Evolutionary conservation across 805 yeast species (phyloP), one percentile per base, ranked within the genome.

Genomic region (Jamesozyma gamospora): DNA sequence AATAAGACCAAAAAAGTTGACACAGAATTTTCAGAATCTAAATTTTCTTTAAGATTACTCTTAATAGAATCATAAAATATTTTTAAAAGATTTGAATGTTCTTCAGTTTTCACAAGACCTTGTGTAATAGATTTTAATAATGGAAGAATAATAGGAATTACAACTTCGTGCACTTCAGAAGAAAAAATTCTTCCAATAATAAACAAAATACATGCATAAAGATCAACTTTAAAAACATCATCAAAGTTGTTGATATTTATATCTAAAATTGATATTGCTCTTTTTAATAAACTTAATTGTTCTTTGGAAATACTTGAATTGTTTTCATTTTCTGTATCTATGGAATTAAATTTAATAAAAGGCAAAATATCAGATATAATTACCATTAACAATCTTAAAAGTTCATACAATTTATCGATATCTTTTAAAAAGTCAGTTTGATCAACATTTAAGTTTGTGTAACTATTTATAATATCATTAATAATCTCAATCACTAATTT

Each of bases 371-470:
- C 69, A 21, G 79, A 70, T 14, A 87, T 61, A 0, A 84, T 79
- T 16, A 79, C 66, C 64, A 82, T 67, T 14, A 75, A 72, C 5
- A 87, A 70, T 45, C 95, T 69, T 36, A 87, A 61, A 19, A 88
- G 65, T 54, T 90, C 96, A 57, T 90, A 85, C 33, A 86, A 62
- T 51, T 83, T 85, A 49, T 85, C 94, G 40, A 83, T 79, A 37
- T 77, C 79, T 24, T 66, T 60, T 27, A 71, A 63, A 40, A 76
- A 64, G 28, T 64, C 68, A 9, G 71, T 75, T 1, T 62, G 58
- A 1, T 57, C 44, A 4, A 46, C 49, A 14, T 58, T 56, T 4
- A 39, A 41, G 3, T 43, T 38, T 0, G 43, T 43, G 48, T 70
- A 71, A 14, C 68, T 60, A 29, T 67, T 55, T 38, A 80, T 78